A percentile compares a stretch with the other conserved stretches of the same genome.
Conservation (phyloP, 164 flowering plant species). For the Euptelea pleiosperma region DNA sequence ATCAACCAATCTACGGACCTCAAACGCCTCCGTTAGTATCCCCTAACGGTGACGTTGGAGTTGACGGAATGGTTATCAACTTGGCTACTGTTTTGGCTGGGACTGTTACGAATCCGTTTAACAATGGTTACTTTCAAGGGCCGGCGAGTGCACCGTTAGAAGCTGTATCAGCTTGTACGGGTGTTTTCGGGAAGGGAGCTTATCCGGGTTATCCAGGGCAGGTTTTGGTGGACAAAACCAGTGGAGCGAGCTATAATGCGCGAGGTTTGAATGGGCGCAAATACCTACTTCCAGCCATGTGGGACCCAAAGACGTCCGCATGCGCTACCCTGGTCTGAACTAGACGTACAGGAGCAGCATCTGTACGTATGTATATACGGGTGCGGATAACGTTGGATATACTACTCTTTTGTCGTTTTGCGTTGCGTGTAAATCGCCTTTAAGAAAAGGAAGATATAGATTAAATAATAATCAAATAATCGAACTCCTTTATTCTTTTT, state of each 20-base stretch:
- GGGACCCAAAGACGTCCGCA: constrained; percentile 20
- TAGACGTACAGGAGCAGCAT: no score
- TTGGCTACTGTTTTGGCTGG: constrained; percentile 27
- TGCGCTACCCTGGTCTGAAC: constrained; percentile 21
- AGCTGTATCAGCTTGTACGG: constrained; percentile 33
- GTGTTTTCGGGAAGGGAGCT: constrained; percentile 29
- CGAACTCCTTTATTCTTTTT: no score
- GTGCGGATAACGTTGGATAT: no score
- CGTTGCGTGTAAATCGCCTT: no score
- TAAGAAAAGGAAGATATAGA: no score
- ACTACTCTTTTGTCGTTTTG: no score
- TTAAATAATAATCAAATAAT: no score
- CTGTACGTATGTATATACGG: neutral
- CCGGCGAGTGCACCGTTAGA: constrained; percentile 28
- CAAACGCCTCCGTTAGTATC: constrained; percentile 27
- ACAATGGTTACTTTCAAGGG: constrained; percentile 31
- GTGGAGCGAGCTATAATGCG: constrained; percentile 34
- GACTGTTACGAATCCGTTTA: constrained; percentile 32
- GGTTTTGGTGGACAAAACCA: constrained; percentile 21
- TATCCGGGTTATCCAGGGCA: constrained; percentile 37
- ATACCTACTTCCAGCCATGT: constrained; percentile 30
- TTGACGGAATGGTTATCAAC: constrained; percentile 35
- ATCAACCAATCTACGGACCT: constrained; percentile 34
- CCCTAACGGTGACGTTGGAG: constrained; percentile 33
- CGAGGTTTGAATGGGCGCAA: constrained; percentile 23